These are phyloP conservation scores for Zoysia japonica DNA, from an alignment of 176 grass and related monocot species.

Conservation along the genomic window DNA sequence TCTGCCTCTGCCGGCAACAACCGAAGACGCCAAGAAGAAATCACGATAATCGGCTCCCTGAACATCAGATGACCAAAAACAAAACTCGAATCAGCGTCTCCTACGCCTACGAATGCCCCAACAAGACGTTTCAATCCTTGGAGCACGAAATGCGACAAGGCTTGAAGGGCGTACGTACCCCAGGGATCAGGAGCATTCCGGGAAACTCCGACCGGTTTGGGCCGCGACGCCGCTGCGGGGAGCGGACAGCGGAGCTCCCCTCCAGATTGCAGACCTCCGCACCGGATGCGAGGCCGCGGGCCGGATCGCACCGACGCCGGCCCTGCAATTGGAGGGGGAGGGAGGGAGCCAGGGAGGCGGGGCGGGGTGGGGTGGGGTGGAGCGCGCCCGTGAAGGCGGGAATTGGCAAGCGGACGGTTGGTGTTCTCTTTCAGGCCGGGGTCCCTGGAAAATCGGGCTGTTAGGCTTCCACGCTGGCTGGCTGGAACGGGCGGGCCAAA, in stretches of 20 bases:
- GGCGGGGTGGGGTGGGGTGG: not conserved
- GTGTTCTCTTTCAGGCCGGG: conserved; percentile 28
- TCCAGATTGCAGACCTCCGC: conserved; percentile 31
- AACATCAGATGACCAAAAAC: not conserved
- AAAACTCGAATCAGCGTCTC: not conserved
- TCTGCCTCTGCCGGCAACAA: conserved; percentile 1
- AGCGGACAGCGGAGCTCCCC: not conserved
- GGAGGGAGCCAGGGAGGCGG: not conserved
- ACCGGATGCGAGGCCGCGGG: conserved; percentile 33
- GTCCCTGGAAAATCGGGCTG: conserved; percentile 15
- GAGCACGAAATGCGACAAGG: not conserved
- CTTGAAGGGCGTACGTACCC: not conserved
- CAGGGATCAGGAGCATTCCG: conserved; percentile 10
- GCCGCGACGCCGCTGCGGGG: conserved; percentile 22
- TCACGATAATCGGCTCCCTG: not conserved
- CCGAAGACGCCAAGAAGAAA: conserved; percentile 2
- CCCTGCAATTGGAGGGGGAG: conserved; percentile 17
- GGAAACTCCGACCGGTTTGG: not conserved
- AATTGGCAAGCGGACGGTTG: not conserved
- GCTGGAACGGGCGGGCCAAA: too few species aligned
- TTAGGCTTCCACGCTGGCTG: not conserved
- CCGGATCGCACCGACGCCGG: conserved; percentile 45
- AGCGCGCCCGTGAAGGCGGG: conserved; percentile 14
- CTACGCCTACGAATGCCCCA: not conserved
- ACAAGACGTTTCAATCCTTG: not conserved